Percentiles rank a stretch among this genome's conserved stretches.
Evolutionary conservation across 2,329 filamentous ascomycete genomes (phyloP).

Genomic region (Fusarium tuaranense): DNA sequence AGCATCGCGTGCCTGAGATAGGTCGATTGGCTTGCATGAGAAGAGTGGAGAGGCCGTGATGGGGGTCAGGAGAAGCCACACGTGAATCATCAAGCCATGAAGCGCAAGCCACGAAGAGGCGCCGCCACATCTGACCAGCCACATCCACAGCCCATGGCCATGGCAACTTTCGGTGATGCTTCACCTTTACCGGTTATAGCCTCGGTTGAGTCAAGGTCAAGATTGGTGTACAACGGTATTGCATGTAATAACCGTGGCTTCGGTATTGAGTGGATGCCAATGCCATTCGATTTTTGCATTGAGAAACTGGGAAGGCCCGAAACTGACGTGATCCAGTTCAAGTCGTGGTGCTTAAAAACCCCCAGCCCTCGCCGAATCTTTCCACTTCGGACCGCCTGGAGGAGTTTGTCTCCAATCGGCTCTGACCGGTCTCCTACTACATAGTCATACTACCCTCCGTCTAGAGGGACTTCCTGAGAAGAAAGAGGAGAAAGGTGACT

Average conservation of each 20-base stretch:
- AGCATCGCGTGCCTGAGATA: constrained; percentile 10
- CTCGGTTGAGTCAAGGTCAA: background rate
- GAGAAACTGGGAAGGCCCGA: background rate
- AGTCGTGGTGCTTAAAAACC: background rate
- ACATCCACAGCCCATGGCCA: background rate
- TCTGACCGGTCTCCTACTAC: background rate
- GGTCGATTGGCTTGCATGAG: constrained; percentile 22
- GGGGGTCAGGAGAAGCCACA: constrained; percentile 16
- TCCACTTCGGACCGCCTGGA: background rate
- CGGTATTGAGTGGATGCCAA: background rate
- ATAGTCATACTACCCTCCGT: background rate
- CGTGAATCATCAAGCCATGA: background rate
- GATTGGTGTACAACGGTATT: background rate
- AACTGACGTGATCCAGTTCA: background rate
- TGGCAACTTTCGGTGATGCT: background rate
- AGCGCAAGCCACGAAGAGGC: background rate
- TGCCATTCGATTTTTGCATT: constrained; percentile 1
- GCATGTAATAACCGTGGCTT: constrained; percentile 1
- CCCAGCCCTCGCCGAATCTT: background rate
- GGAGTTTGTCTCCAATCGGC: background rate
- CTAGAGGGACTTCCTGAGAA: background rate
- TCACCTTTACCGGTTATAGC: constrained; percentile 7
- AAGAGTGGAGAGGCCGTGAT: constrained; percentile 21
- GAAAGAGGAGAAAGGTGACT: background rate
- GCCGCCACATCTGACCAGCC: background rate